Base-by-base conservation (phyloP, 2,329 filamentous ascomycete species). In the Massarina eburnea region DNA sequence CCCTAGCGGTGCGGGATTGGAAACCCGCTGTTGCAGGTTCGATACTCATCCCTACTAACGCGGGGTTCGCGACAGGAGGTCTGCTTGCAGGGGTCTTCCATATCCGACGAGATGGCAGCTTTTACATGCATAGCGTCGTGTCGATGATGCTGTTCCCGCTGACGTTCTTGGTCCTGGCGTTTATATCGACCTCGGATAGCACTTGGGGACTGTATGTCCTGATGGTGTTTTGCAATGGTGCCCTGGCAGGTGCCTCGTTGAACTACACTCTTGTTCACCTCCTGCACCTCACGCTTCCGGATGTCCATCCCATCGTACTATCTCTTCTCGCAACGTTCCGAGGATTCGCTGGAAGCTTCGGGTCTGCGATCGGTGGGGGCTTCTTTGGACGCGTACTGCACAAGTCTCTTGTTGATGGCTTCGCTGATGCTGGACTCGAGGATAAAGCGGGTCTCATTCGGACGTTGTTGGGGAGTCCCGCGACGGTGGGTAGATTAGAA, bases 201-300 rank as follows among this genome's bases (percentile, higher is more conserved):
- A 73, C 80, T 0, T 71, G 78, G 1, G 61, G 65, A 7, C 57
- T 79, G 0, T 88, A 87, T 56, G 67, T 91, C 6, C 49, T 76
- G 4, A 69, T 80, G 14, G 78, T 89, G 1, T 85, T 91, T 59
- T 37, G 79, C 36, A 91, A 91, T 61, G 90, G 89, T 0, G 74
- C 91, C 34, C 79, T 80, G 51, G 87, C 85, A 0, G 89, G 89
- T 10, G 84, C 86, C 0, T 77, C 81, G 5, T 73, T 92, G 46
- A 94, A 92, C 68, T 95, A 95, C 70, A 88, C 86, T 0, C 78
- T 95, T 2, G 88, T 89, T 0, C 90, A 95, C 59, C 68, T 91
- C 4, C 76, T 95, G 4, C 87, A 94, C 64, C 75, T 92, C 4
- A 87, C 85, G 0, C 73, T 75, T 0, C 76, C 80, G 0, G 76